phyloP scores from a whole-genome alignment of 306 rosid species.

The Sphenostylis stenocarpa region DNA sequence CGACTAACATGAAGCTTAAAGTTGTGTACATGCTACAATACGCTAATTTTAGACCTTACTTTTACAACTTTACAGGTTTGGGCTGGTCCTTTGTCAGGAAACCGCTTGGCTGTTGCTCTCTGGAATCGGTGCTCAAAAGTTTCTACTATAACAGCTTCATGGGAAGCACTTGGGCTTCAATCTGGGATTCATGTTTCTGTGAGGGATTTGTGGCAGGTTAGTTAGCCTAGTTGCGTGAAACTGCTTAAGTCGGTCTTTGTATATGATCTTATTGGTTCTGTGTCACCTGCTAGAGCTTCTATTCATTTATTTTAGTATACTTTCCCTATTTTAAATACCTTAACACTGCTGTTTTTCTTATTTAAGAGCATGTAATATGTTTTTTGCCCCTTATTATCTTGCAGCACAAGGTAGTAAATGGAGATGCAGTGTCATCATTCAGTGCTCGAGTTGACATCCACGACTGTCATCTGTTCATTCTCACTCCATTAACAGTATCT shows the following conservation, averaged over 20 bases:
- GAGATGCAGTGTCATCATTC: slow-evolving; percentile 62
- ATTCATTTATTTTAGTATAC: neutral
- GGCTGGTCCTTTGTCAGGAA: slow-evolving; percentile 89
- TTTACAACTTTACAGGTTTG: slow-evolving; percentile 62
- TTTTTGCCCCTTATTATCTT: slow-evolving; percentile 30
- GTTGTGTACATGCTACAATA: neutral
- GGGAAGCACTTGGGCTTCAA: slow-evolving; percentile 73
- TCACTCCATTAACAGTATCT: slow-evolving; percentile 50
- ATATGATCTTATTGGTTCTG: slow-evolving; percentile 3
- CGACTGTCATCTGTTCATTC: slow-evolving; percentile 52
- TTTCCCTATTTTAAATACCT: neutral
- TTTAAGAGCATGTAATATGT: neutral
- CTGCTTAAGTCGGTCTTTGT: neutral
- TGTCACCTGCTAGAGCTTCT: neutral
- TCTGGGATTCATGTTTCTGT: slow-evolving; percentile 60
- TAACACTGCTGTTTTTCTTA: neutral
- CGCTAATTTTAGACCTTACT: slow-evolving; percentile 6
- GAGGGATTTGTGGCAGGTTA: slow-evolving; percentile 92
- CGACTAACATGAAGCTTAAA: neutral
- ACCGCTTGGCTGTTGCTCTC: slow-evolving; percentile 65
- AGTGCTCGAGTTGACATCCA: slow-evolving; percentile 67
- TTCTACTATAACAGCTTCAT: slow-evolving; percentile 55
- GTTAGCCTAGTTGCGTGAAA: slow-evolving; percentile 23
- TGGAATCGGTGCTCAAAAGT: slow-evolving; percentile 85
- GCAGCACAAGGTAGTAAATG: slow-evolving; percentile 67